These are phyloP conservation scores for Annulohypoxylon moriforme DNA, from an alignment of 495 filamentous ascomycete species.

Conservation along the genomic window DNA sequence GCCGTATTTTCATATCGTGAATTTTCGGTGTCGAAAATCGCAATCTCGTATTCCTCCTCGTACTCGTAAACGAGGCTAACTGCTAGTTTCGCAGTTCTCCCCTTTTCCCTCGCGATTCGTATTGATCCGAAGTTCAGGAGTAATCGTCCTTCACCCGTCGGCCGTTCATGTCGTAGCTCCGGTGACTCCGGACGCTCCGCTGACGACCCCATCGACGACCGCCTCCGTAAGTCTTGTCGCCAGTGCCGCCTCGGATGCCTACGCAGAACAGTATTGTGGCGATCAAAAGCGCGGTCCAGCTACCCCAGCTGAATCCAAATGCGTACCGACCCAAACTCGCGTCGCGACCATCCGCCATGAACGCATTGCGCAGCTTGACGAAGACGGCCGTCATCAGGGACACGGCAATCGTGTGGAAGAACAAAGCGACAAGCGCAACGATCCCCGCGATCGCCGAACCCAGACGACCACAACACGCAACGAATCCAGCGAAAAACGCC, in stretches of 20 bases:
- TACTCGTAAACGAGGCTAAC: neutral
- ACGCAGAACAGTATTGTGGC: constrained; percentile 78
- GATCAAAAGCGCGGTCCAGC: constrained; percentile 74
- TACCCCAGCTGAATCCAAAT: constrained; percentile 89
- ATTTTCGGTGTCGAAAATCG: neutral
- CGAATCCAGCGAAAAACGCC: constrained; percentile 64
- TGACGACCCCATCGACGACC: constrained; percentile 50
- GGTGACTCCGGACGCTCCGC: constrained; percentile 52
- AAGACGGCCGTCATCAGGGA: constrained; percentile 69
- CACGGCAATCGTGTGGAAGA: constrained; percentile 60
- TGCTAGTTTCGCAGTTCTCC: neutral
- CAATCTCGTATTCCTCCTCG: neutral
- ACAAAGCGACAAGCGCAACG: constrained; percentile 51
- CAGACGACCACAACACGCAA: constrained; percentile 62
- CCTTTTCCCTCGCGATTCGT: neutral
- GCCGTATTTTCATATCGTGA: neutral
- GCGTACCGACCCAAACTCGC: constrained; percentile 76
- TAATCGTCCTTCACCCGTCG: constrained; percentile 74
- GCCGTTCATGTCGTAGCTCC: constrained; percentile 58
- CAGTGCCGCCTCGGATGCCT: constrained; percentile 48
- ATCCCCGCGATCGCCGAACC: constrained; percentile 59
- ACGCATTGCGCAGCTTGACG: constrained; percentile 79
- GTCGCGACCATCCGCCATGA: constrained; percentile 65
- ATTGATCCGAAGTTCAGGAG: constrained; percentile 50
- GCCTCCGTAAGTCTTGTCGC: neutral